phyloP scores from a whole-genome alignment of 768 basidiomycete genomes.

The Erythrobasidium yunnanense region DNA sequence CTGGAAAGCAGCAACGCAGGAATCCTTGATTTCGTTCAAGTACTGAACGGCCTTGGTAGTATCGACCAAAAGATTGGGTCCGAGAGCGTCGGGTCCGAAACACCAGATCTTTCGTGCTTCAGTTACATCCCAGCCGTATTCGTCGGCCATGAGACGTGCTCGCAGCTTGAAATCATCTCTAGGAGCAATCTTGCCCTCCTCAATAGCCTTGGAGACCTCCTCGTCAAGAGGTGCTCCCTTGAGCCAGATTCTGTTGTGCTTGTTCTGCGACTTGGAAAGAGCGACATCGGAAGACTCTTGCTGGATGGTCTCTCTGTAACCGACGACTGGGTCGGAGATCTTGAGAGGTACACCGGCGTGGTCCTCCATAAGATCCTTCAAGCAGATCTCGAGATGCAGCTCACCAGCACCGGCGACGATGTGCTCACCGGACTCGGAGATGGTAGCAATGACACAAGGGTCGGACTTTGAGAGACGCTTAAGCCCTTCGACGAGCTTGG shows the following conservation, averaged over 20 bases:
- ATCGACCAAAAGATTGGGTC: constrained; percentile 92
- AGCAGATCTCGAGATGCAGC: constrained; percentile 96
- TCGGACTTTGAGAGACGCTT: constrained; percentile 99
- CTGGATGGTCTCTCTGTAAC: constrained; percentile 94
- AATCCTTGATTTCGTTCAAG: constrained; percentile 99
- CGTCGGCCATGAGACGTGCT: constrained; percentile 89
- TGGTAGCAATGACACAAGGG: constrained; percentile 96
- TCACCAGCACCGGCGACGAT: constrained; percentile 99
- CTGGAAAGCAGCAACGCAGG: constrained; percentile 96
- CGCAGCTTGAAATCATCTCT: constrained; percentile 97
- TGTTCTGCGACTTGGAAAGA: constrained; percentile 98
- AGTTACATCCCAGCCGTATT: constrained; percentile 95
- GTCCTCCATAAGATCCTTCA: constrained; percentile 99
- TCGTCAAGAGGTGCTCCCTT: constrained; percentile 90
- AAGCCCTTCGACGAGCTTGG: constrained; percentile 98
- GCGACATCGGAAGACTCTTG: constrained; percentile 90
- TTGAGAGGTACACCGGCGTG: constrained; percentile 99
- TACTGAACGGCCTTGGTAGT: constrained; percentile 88
- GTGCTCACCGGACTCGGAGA: constrained; percentile 83
- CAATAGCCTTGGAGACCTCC: constrained; percentile 86
- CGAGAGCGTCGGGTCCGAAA: constrained; percentile 97
- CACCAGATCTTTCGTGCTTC: constrained; percentile 99
- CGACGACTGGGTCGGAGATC: constrained; percentile 91
- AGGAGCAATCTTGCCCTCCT: constrained; percentile 66
- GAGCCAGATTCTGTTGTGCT: constrained; percentile 95